phyloP scores from a whole-genome alignment of 2,329 filamentous ascomycete species.

The Canariomyces notabilis region DNA sequence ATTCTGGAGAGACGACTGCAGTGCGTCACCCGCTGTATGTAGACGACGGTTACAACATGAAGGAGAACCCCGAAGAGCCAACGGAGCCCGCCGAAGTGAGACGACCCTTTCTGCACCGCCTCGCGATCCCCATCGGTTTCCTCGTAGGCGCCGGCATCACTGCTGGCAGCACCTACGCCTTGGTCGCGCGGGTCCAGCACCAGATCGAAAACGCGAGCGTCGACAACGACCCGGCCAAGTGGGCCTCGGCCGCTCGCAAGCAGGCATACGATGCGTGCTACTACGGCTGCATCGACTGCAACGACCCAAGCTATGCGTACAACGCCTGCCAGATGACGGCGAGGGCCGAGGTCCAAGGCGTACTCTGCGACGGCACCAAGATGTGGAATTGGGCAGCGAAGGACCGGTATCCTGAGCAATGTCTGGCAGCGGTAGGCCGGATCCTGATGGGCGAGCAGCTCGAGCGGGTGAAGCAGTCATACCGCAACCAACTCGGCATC shows the following conservation, averaged over 20 bases:
- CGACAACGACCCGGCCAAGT: slow-evolving; percentile 10
- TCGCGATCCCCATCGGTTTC: slow-evolving; percentile 10
- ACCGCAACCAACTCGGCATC: slow-evolving; percentile 16
- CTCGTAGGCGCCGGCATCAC: slow-evolving; percentile 13
- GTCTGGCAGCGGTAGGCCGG: slow-evolving; percentile 15
- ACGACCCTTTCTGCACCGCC: not conserved
- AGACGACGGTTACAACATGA: too few relatives aligned
- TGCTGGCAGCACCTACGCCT: slow-evolving; percentile 16
- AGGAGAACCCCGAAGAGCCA: too few relatives aligned
- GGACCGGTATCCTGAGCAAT: slow-evolving; percentile 20
- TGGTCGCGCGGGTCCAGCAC: slow-evolving; percentile 17
- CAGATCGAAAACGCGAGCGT: slow-evolving; percentile 19
- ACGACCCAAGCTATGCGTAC: slow-evolving; percentile 17
- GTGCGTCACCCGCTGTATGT: too few relatives aligned
- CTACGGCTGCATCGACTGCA: slow-evolving; percentile 20
- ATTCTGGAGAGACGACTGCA: too few relatives aligned
- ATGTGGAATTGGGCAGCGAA: slow-evolving; percentile 23
- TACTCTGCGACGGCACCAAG: slow-evolving; percentile 16
- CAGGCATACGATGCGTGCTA: slow-evolving; percentile 23
- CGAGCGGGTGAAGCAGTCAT: slow-evolving; percentile 12
- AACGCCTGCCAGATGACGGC: slow-evolving; percentile 21
- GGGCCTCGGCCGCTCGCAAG: slow-evolving; percentile 16
- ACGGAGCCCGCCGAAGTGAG: too few relatives aligned
- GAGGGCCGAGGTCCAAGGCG: slow-evolving; percentile 7
- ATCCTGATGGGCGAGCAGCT: slow-evolving; percentile 17